Evolutionary conservation across 768 basidiomycete genomes (phyloP).

Genomic region (Crepidotus variabilis): DNA sequence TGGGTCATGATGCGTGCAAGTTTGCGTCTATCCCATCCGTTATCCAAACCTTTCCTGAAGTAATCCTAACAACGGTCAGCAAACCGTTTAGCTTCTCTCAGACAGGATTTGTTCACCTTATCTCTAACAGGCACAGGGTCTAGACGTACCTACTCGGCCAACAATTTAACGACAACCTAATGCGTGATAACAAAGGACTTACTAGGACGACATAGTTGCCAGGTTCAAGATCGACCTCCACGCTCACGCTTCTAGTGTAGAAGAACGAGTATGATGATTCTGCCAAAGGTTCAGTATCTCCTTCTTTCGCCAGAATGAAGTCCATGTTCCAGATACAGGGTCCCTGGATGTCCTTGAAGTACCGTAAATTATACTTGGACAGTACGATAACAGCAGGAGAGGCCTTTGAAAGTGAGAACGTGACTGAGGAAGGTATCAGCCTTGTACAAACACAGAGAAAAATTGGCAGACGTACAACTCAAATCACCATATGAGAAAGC

Average conservation of each 20-base stretch:
- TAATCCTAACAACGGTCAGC: conserved; percentile 19
- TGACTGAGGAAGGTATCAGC: conserved; percentile 29
- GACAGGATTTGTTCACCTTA: conserved; percentile 10
- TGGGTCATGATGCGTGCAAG: conserved; percentile 22
- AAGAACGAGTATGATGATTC: conserved; percentile 28
- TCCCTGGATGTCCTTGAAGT: conserved; percentile 37
- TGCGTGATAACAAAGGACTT: neutral
- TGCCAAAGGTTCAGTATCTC: conserved; percentile 29
- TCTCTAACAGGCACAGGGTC: conserved; percentile 14
- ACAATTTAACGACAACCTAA: neutral
- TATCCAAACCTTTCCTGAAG: conserved; percentile 18
- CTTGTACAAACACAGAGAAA: neutral
- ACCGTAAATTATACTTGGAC: conserved; percentile 41
- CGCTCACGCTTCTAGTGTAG: conserved; percentile 31
- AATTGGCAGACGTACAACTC: conserved; percentile 30
- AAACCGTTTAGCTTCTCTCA: neutral
- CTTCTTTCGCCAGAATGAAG: conserved; percentile 43
- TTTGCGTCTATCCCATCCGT: conserved; percentile 28
- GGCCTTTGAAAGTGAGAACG: conserved; percentile 33
- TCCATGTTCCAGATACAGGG: conserved; percentile 39
- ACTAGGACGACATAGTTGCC: conserved; percentile 42
- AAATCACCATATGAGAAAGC: conserved; percentile 45
- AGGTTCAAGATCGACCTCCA: conserved; percentile 34
- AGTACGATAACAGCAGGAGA: conserved; percentile 44
- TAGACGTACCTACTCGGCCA: conserved; percentile 15